Conservation (phyloP, 2,329 filamentous ascomycete genomes). For the Talaromyces sp. region DNA sequence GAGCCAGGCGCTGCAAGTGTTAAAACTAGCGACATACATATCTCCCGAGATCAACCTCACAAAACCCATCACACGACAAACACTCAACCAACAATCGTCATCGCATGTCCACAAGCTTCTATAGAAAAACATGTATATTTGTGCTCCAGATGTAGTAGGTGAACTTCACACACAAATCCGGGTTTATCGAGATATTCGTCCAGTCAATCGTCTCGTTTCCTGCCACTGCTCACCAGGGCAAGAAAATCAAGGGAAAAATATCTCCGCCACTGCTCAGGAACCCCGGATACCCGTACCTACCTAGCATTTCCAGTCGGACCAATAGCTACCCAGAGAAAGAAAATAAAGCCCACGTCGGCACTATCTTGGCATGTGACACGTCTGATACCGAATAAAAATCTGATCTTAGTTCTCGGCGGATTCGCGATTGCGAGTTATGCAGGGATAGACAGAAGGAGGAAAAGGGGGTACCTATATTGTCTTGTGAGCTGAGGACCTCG, state of each 20-base stretch:
- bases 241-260: background rate
- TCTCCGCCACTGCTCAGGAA: background rate
- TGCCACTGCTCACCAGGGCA: background rate
- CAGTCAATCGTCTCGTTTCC: background rate
- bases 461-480: background rate
- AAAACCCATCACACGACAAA: too few species aligned
- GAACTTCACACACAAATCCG: background rate
- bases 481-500: background rate
- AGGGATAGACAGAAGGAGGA: constrained; percentile 11
- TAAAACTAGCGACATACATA: background rate
- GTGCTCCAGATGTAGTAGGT: background rate
- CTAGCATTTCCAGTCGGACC: background rate
- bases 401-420: background rate
- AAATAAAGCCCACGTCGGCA: background rate
- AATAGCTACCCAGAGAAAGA: background rate
- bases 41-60: background rate
- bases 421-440: constrained; percentile 3
- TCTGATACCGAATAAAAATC: background rate
- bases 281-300: background rate
- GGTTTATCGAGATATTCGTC: background rate
- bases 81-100: too few species aligned
- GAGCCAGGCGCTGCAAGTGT: constrained; percentile 3
- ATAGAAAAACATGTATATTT: background rate
- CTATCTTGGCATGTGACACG: background rate
- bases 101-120: background rate